Conservation (phyloP, 176 grass and related monocot genomes). For the Olyra latifolia region DNA sequence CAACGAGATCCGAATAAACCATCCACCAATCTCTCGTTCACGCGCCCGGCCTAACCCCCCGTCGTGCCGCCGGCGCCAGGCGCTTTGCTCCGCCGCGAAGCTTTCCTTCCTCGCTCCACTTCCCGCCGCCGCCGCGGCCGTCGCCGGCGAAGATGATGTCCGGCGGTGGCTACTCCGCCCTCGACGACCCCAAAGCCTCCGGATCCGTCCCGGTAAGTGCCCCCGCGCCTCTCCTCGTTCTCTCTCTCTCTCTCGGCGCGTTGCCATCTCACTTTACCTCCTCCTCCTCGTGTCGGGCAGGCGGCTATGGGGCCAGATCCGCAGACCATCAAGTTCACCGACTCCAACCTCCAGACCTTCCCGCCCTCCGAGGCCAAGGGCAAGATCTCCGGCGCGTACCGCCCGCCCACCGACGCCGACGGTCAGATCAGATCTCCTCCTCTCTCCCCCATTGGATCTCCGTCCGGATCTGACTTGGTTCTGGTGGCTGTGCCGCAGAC, state of each 20-base stretch:
- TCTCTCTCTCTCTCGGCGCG: not conserved
- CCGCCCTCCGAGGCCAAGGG: slow-evolving; percentile 76
- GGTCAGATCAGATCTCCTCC: slow-evolving; percentile 57
- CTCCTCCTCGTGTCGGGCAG: slow-evolving; percentile 25
- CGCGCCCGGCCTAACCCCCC: not conserved
- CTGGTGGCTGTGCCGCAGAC: slow-evolving; percentile 40
- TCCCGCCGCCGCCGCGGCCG: not conserved
- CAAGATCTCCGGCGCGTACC: slow-evolving; percentile 89
- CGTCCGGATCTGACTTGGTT: slow-evolving; percentile 30
- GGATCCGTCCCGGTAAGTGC: slow-evolving; percentile 82
- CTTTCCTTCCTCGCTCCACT: not conserved
- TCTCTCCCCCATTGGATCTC: slow-evolving; percentile 10
- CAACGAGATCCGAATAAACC: slow-evolving; percentile 9
- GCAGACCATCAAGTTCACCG: slow-evolving; percentile 72
- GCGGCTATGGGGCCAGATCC: slow-evolving; percentile 70
- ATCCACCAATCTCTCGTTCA: not conserved
- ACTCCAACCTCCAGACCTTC: slow-evolving; percentile 92
- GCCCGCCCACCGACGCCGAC: slow-evolving; percentile 87
- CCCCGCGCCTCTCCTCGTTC: not conserved
- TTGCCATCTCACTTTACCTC: slow-evolving; percentile 7
- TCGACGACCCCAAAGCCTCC: slow-evolving; percentile 85
- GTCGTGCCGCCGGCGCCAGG: not conserved
- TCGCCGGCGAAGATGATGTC: slow-evolving; percentile 84
- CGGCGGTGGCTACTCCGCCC: slow-evolving; percentile 76
- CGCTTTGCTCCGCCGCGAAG: slow-evolving; percentile 24